Evolutionary conservation across 305 asterid genomes (phyloP), one percentile per base, ranked within the genome.

Genomic region (Fraxinus albicans): DNA sequence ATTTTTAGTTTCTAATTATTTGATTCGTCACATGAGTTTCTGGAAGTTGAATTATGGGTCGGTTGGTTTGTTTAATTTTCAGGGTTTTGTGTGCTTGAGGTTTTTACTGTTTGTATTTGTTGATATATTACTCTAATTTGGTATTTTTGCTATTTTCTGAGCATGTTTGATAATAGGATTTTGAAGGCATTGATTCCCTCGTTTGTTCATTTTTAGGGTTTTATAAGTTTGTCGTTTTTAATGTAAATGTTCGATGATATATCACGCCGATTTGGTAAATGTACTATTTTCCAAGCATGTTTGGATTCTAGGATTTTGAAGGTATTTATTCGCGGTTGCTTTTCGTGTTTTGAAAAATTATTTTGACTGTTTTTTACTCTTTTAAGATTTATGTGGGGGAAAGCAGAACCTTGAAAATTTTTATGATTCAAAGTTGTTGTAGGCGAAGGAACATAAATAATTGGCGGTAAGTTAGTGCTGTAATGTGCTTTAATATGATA

Each of bases 81-180:
- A 78, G 88, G 88, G 88, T 85, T 87, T 40, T 6, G 44, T 80
- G 33, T 74, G 70, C 72, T 67, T 79, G 79, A 75, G 44, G 81
- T 80, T 83, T 80, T 27, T 70, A 13, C 35, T 31, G 75, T 78
- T 35, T 65, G 13, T 25, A 77, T 17, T 29, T 27, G 78, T 17
- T 42, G 53, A 17, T 77, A 17, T 70, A n/a, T 58, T 23, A 38
- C 76, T 77, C 21, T 21, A 33, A 8, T 2, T 23, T 19, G 31
- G 25, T 58, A 31, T 47, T 33, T 8, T 21, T 40, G 80, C 44
- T 78, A 76, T 75, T 77, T 77, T n/a, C 40, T 44, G 25, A 44
- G 80, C 8, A 6, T 74, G 36, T 27, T 17, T 34, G 81, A 13
- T 31, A 12, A 6, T 31, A 70, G 23, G 40, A 21, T 31, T 31